Evolutionary conservation across 169 alveolate genomes (phyloP).

Genomic region (Cyclospora cayetanensis): DNA sequence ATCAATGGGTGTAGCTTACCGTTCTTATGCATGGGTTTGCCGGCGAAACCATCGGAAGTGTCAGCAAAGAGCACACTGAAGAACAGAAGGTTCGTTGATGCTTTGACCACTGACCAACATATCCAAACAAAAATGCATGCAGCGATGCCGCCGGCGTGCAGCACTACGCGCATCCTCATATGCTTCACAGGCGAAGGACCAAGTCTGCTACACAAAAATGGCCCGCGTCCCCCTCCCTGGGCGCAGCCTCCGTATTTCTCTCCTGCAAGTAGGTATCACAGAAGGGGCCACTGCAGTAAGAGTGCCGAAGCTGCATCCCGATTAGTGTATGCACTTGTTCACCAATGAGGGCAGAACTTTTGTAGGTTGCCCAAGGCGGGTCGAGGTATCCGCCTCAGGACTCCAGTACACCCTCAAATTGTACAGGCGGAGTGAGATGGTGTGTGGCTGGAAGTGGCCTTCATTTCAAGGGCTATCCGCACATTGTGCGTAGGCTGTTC

Average conservation of each 20-base stretch:
- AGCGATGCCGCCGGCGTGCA: slow-evolving; percentile 63
- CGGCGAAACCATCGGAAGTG: no score
- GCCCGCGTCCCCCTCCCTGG: background rate
- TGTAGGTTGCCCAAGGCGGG: background rate
- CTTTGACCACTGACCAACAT: slow-evolving; percentile 13
- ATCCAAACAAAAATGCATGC: slow-evolving; percentile 45
- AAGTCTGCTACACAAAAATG: background rate
- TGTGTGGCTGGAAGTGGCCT: background rate
- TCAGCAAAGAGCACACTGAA: slow-evolving; percentile 31
- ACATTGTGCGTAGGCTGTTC: background rate
- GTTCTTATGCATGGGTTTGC: no score
- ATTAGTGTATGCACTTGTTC: slow-evolving; percentile 13
- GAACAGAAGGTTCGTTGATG: slow-evolving; percentile 43
- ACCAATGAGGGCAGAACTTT: background rate
- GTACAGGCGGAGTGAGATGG: no score
- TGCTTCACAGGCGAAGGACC: background rate
- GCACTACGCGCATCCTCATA: slow-evolving; percentile 57
- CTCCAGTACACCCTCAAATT: no score
- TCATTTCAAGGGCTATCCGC: background rate
- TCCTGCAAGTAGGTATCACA: background rate
- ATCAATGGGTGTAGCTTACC: no score
- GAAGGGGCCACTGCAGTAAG: background rate
- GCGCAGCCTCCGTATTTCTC: background rate
- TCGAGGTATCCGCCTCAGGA: background rate
- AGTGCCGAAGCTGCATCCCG: background rate